Evolutionary conservation across 139 green algal species (phyloP).

Genomic region (Chlorella sp.): DNA sequence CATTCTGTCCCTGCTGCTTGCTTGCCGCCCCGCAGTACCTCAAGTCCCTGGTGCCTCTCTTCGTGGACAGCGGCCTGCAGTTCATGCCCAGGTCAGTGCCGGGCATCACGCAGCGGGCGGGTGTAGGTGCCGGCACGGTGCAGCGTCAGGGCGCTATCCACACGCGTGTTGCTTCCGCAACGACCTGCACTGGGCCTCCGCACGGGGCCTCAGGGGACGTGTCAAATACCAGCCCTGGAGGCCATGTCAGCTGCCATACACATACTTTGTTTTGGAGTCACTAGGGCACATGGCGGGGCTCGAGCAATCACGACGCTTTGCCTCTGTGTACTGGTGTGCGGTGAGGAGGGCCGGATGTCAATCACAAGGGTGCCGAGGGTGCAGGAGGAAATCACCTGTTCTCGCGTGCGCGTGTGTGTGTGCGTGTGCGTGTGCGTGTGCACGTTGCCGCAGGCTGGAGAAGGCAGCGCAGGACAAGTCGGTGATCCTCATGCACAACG

Average conservation of each 20-base stretch:
- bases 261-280: neutral
- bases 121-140: neutral
- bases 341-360: neutral
- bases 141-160: neutral
- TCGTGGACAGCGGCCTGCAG: neutral
- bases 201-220: too few species aligned
- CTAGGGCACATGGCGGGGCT: neutral
- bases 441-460: neutral
- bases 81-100: constrained; percentile 1
- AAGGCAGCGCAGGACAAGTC: neutral
- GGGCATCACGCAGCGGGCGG: neutral
- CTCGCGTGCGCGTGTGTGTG: too few species aligned
- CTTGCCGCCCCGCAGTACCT: constrained; percentile 4
- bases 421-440: neutral
- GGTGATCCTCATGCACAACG: constrained; percentile 7
- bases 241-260: neutral
- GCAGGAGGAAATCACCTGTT: too few species aligned
- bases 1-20: neutral
- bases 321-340: neutral
- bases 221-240: too few species aligned
- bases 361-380: neutral
- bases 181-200: neutral
- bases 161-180: neutral
- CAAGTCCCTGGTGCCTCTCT: constrained; percentile 13
- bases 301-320: neutral